Conservation (phyloP, 352 stramenopile genomes). For the Elongisporangium anandrum region DNA sequence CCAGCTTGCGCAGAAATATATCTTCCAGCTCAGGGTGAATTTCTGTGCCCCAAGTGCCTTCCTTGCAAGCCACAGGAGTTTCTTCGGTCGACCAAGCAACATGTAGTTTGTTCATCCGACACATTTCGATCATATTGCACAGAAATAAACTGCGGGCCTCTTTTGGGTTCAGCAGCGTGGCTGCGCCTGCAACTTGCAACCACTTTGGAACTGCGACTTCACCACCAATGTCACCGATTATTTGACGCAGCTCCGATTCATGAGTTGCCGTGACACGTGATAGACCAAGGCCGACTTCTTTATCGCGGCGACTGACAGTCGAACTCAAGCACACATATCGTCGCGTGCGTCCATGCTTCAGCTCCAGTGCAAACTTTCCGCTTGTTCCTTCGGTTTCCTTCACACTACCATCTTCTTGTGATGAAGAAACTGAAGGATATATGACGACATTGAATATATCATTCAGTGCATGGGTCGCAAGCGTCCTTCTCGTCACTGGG, state of each 20-base stretch:
- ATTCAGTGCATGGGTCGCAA: slow-evolving; percentile 59
- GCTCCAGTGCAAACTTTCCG: slow-evolving; percentile 79
- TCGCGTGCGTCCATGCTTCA: slow-evolving; percentile 80
- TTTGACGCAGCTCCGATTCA: slow-evolving; percentile 65
- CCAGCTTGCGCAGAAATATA: slow-evolving; percentile 78
- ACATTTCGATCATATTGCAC: slow-evolving; percentile 87
- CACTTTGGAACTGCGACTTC: slow-evolving; percentile 54
- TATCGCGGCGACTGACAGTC: slow-evolving; percentile 57
- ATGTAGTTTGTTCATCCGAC: slow-evolving; percentile 84
- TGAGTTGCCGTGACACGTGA: slow-evolving; percentile 40
- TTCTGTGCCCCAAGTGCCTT: slow-evolving; percentile 80
- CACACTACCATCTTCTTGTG: slow-evolving; percentile 30
- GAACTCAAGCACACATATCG: slow-evolving; percentile 68
- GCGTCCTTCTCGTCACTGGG: slow-evolving; percentile 59
- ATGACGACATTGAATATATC: slow-evolving; percentile 88
- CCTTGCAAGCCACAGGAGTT: slow-evolving; percentile 81
- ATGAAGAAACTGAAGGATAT: slow-evolving; percentile 77
- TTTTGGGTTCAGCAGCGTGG: slow-evolving; percentile 71
- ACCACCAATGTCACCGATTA: slow-evolving; percentile 66
- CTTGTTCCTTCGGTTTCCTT: slow-evolving; percentile 53
- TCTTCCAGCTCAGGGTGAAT: slow-evolving; percentile 82
- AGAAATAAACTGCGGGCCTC: slow-evolving; percentile 76
- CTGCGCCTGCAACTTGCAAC: slow-evolving; percentile 69
- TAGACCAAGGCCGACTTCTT: slow-evolving; percentile 76
- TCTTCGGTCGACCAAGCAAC: slow-evolving; percentile 86